Evolutionary conservation across 192 early-diverging fungal genomes (phyloP).

Genomic region (Coemansia pectinata): DNA sequence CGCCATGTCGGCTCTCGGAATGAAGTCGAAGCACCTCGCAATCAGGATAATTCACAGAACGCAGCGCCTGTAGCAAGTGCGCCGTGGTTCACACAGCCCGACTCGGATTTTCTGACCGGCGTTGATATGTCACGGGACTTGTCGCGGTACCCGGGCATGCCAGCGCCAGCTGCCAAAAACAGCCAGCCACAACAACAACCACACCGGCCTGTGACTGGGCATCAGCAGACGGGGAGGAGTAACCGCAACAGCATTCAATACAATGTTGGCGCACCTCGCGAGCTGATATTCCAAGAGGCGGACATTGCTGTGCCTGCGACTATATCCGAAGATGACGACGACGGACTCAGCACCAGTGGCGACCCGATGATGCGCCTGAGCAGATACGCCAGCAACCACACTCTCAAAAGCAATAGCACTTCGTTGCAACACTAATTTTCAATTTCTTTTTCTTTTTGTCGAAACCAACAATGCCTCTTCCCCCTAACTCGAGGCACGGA

Average conservation of each 20-base stretch:
- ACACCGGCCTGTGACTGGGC: slow-evolving; percentile 10
- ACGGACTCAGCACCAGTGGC: slow-evolving; percentile 21
- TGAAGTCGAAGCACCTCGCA: slow-evolving; percentile 5
- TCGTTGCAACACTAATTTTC: slow-evolving; percentile 4
- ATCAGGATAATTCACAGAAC: background rate
- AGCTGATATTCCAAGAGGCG: slow-evolving; percentile 49
- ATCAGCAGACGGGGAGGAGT: slow-evolving; percentile 21
- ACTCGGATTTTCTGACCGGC: slow-evolving; percentile 14
- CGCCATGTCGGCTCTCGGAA: slow-evolving; percentile 17
- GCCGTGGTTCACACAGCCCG: slow-evolving; percentile 30
- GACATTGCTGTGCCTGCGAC: slow-evolving; percentile 38
- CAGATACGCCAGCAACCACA: slow-evolving; percentile 27
- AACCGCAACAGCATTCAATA: slow-evolving; percentile 58
- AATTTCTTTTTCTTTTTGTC: background rate
- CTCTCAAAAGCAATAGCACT: slow-evolving; percentile 11
- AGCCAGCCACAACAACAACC: slow-evolving; percentile 13
- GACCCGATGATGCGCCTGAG: slow-evolving; percentile 43
- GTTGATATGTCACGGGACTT: slow-evolving; percentile 28
- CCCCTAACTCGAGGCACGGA: background rate
- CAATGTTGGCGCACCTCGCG: slow-evolving; percentile 50
- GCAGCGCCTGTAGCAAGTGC: slow-evolving; percentile 3
- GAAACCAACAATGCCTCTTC: background rate
- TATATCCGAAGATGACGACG: slow-evolving; percentile 41
- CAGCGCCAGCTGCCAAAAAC: slow-evolving; percentile 15
- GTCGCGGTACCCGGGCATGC: slow-evolving; percentile 40